These are phyloP conservation scores for Deinandra increscens DNA, from an alignment of 129 eudicot genomes.

Conservation along the genomic window DNA sequence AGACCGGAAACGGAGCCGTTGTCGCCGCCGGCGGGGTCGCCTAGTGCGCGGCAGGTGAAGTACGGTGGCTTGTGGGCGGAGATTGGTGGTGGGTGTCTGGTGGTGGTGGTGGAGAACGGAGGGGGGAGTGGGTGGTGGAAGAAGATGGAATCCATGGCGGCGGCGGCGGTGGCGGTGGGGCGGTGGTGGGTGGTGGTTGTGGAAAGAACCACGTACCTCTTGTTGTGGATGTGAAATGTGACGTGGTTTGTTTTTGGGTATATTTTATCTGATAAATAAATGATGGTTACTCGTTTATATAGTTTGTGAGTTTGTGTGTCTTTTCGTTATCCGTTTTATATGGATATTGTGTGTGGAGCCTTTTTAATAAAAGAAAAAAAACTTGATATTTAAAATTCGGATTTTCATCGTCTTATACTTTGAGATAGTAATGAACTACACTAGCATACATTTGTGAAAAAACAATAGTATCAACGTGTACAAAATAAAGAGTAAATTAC, in stretches of 20 bases:
- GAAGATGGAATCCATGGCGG: constrained; percentile 52
- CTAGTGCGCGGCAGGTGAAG: constrained; percentile 40
- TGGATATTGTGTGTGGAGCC: neutral
- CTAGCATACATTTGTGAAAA: too few species aligned
- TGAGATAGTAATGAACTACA: too few species aligned
- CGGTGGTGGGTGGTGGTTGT: constrained; percentile 5
- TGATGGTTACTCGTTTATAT: neutral
- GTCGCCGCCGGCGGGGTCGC: constrained; percentile 24
- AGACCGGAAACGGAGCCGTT: constrained; percentile 46
- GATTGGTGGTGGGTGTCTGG: constrained; percentile 29
- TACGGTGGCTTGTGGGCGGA: constrained; percentile 24
- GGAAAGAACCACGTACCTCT: constrained; percentile 43
- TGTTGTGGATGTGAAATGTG: constrained; percentile 51
- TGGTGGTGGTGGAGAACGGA: constrained; percentile 30
- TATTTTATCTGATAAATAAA: constrained; percentile 3
- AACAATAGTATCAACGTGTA: too few species aligned
- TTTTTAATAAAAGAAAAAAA: neutral
- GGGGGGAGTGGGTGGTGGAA: constrained; percentile 46
- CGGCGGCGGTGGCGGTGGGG: neutral
- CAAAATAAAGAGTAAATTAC: too few species aligned
- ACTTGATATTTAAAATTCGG: too few species aligned
- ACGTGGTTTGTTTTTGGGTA: constrained; percentile 24
- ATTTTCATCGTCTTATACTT: too few species aligned
- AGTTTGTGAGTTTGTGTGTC: neutral
- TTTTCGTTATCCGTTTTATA: constrained; percentile 1